Conservation (phyloP, 345 rosid genomes). For the Moringa oleifera region DNA sequence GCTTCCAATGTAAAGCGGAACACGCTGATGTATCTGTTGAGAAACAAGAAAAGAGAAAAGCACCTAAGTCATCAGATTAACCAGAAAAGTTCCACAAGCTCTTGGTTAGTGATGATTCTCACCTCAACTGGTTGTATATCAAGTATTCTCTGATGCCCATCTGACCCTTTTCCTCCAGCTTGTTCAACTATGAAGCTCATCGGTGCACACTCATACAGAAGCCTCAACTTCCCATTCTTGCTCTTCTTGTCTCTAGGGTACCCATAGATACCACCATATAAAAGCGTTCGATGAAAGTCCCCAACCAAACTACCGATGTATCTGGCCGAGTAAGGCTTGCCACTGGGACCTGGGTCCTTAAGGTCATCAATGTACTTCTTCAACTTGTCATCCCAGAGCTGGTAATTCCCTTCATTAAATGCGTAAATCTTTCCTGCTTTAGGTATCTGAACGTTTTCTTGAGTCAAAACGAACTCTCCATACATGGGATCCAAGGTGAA, state of each 20-base stretch:
- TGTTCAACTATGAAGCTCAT: constrained; percentile 96
- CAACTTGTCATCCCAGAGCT: constrained; percentile 81
- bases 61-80: background rate
- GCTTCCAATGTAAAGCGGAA: constrained; percentile 91
- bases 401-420: constrained; percentile 94
- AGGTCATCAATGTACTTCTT: constrained; percentile 92
- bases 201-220: constrained; percentile 90
- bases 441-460: constrained; percentile 75
- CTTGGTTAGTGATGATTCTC: background rate
- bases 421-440: constrained; percentile 79
- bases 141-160: constrained; percentile 73
- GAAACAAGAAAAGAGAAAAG: background rate
- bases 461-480: constrained; percentile 90
- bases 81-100: background rate
- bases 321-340: constrained; percentile 88
- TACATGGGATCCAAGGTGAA: constrained; percentile 95
- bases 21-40: constrained; percentile 79
- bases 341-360: constrained; percentile 83
- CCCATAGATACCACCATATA: constrained; percentile 92
- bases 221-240: constrained; percentile 92
- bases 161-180: constrained; percentile 99
- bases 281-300: constrained; percentile 79
- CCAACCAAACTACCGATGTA: constrained; percentile 97
- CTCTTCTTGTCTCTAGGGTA: constrained; percentile 91
- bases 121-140: constrained; percentile 86